phyloP scores from a whole-genome alignment of 2,329 filamentous ascomycete species.

The Anthostomella pinea region DNA sequence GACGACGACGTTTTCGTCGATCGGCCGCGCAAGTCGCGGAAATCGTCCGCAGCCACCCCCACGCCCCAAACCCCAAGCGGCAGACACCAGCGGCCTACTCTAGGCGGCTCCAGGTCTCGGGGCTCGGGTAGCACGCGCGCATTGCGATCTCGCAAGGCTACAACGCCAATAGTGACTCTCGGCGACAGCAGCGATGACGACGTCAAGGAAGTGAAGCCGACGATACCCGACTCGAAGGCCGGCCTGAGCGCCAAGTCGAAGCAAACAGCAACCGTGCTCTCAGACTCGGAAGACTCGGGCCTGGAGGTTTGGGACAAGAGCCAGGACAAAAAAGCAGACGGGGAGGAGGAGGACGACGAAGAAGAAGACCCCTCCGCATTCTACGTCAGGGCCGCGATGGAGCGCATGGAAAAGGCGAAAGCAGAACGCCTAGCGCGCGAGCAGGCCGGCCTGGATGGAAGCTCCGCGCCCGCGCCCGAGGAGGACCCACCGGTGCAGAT shows the following conservation, averaged over 20 bases:
- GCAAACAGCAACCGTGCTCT: neutral
- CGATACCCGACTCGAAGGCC: constrained; percentile 3
- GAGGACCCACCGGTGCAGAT: constrained; percentile 53
- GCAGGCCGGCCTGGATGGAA: constrained; percentile 3
- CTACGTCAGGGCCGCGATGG: constrained; percentile 44
- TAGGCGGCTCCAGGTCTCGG: too few relatives aligned
- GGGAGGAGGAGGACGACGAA: constrained; percentile 24
- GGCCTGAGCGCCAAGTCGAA: constrained; percentile 1
- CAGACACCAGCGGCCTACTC: constrained; percentile 12
- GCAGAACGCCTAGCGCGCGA: constrained; percentile 22
- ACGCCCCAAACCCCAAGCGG: too few relatives aligned
- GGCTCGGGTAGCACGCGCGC: too few relatives aligned
- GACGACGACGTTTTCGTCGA: constrained; percentile 15
- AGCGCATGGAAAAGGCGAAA: constrained; percentile 29
- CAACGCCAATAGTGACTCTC: constrained; percentile 17
- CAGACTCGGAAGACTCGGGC: constrained; percentile 7
- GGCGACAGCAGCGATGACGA: constrained; percentile 20
- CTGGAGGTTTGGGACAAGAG: constrained; percentile 15
- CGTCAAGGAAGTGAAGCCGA: constrained; percentile 9
- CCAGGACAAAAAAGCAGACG: constrained; percentile 21
- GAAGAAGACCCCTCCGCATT: constrained; percentile 43
- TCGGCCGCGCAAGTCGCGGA: constrained; percentile 16
- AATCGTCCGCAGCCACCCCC: constrained; percentile 13
- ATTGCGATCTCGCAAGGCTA: constrained; percentile 9
- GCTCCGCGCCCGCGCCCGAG: constrained; percentile 1